Percentiles rank a stretch among this genome's conserved stretches.
phyloP scores from a whole-genome alignment of 495 filamentous ascomycete genomes.

The Trichocladium antarcticum region DNA sequence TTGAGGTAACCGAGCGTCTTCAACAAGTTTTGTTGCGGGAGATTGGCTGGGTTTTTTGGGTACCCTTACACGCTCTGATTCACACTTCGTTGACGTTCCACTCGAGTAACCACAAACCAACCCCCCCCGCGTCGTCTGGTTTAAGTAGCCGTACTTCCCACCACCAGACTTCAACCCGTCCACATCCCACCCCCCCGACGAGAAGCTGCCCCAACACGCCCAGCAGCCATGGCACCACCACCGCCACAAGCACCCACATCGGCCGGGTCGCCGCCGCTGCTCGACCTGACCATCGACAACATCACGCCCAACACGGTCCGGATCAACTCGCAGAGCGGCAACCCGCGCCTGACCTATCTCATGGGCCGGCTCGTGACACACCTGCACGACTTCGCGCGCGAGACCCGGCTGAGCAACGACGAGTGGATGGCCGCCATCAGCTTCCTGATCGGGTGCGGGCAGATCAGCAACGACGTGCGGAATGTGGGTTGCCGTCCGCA shows the following conservation, averaged over 20 bases:
- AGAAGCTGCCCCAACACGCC: too few relatives aligned
- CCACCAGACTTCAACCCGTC: too few relatives aligned
- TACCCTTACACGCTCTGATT: too few relatives aligned
- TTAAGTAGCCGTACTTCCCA: too few relatives aligned
- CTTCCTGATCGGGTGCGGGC: slow-evolving; percentile 62
- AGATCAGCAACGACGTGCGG: slow-evolving; percentile 61
- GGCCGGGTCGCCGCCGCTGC: slow-evolving; percentile 35
- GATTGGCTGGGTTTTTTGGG: too few relatives aligned
- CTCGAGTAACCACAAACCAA: too few relatives aligned
- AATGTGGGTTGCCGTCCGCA: slow-evolving; percentile 13
- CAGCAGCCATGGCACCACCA: background rate
- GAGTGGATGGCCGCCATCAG: slow-evolving; percentile 69
- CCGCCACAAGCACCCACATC: background rate
- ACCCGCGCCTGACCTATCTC: slow-evolving; percentile 59
- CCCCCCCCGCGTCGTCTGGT: too few relatives aligned
- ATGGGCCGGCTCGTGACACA: slow-evolving; percentile 65
- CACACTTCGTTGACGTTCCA: too few relatives aligned
- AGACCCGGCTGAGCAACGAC: slow-evolving; percentile 62
- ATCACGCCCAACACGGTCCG: slow-evolving; percentile 67
- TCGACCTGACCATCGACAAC: slow-evolving; percentile 69
- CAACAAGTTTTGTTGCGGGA: too few relatives aligned
- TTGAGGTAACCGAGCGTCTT: too few relatives aligned
- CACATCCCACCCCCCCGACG: too few relatives aligned
- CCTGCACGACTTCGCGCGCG: slow-evolving; percentile 73
- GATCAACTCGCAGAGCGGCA: slow-evolving; percentile 59